Evolutionary conservation across 352 stramenopile species (phyloP), one percentile per base, ranked within the genome.

Genomic region (Blastocystis hominis): DNA sequence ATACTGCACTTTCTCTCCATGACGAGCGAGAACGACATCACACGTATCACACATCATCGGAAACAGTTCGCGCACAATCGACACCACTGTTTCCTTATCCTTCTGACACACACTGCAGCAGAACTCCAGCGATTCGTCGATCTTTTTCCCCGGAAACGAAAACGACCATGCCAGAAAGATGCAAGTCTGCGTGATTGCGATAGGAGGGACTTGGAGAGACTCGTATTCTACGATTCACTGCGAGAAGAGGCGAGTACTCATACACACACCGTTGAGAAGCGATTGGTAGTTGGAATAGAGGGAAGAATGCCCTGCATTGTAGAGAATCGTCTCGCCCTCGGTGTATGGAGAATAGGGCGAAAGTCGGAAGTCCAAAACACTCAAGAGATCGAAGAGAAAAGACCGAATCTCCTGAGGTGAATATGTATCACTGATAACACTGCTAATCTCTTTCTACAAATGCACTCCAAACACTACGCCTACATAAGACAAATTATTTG

Each of bases 401-500:
- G 68, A 78, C n/a, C 59, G 34, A 7, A 36, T 44, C 15, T 36
- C 38, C 10, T 61, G 17, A 20, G 20, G 13, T 15, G 68, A 78
- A 61, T 78, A 78, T 20, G 68, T 62, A 78, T 78, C 44, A 61
- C 44, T 78, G 47, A 78, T 78, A 62, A 61, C 68, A 61, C 40
- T 62, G 42, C 68, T 61, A 42, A 78, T 61, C 30, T 78, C 68
- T 30, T 44, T 78, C 68, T 78, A 78, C n/a, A 20, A 20, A 17
- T 5, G 38, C 42, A 42, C 6, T 15, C 13, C 17, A 56, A 30
- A 7, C 15, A 56, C 9, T n/a, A 30, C 10, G 38, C 17, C 50
- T 20, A 78, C 68, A 50, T 55, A 78, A n/a, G 68, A 78, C 2
- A 78, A 24, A 44, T 78, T 36, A 3, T 62, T 78, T 13, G 30